phyloP scores from a whole-genome alignment of 345 rosid genomes.

The Acer campestre region DNA sequence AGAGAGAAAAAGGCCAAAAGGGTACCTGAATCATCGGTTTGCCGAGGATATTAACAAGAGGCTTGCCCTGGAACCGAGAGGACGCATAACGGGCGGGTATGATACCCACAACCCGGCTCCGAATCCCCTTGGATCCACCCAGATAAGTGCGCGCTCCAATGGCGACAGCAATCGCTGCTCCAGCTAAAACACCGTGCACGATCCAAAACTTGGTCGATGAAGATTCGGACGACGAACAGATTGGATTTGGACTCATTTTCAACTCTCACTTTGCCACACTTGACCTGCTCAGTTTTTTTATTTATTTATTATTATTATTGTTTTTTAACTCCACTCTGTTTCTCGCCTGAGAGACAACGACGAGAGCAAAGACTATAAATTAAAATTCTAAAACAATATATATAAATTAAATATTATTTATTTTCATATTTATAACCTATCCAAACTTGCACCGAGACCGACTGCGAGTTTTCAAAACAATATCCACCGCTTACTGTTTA shows the following conservation, averaged over 20 bases:
- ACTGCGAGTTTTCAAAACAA: too few species aligned
- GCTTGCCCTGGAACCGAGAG: slow-evolving; percentile 90
- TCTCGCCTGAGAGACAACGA: background rate
- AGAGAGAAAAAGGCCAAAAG: background rate
- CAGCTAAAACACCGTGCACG: slow-evolving; percentile 66
- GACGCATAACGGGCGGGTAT: slow-evolving; percentile 97
- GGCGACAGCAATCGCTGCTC: slow-evolving; percentile 68
- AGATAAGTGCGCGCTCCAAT: slow-evolving; percentile 66
- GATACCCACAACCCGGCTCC: slow-evolving; percentile 86
- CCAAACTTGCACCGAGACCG: too few species aligned
- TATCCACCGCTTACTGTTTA: too few species aligned
- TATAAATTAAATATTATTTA: too few species aligned
- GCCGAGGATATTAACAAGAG: slow-evolving; percentile 80
- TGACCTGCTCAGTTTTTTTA: background rate
- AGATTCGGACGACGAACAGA: slow-evolving; percentile 35
- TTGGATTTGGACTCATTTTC: slow-evolving; percentile 31
- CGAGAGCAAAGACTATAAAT: too few species aligned
- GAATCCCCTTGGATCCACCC: slow-evolving; percentile 54
- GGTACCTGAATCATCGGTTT: slow-evolving; percentile 99
- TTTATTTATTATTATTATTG: too few species aligned
- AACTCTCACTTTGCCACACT: background rate
- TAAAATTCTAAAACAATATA: too few species aligned
- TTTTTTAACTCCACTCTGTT: background rate
- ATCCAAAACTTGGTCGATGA: slow-evolving; percentile 63
- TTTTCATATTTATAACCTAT: too few species aligned